A percentile compares a stretch with the other conserved stretches of the same genome.
These are phyloP conservation scores for Phalaenopsis hybrid DNA, from an alignment of 116 monocot species.

Conservation along the genomic window DNA sequence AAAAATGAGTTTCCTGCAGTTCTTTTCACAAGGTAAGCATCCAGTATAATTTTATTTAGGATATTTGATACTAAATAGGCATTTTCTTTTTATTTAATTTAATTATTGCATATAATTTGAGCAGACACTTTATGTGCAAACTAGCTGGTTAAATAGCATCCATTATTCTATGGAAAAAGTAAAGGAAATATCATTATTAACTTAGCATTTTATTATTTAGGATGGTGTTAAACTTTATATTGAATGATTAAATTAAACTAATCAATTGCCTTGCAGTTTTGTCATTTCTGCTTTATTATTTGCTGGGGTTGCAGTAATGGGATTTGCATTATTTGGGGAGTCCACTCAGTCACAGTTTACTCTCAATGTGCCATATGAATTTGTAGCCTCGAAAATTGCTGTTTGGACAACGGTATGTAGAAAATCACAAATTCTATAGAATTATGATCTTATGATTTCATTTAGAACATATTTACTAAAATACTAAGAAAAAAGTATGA, in stretches of 20 bases:
- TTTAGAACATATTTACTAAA: too few species aligned
- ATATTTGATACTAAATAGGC: background rate
- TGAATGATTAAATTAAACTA: background rate
- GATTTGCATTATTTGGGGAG: conserved; percentile 84
- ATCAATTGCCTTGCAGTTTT: conserved; percentile 41
- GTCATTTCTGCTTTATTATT: conserved; percentile 63
- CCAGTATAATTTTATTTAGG: background rate
- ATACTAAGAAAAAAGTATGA: conserved; percentile 1
- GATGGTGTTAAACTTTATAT: background rate
- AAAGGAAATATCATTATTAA: background rate
- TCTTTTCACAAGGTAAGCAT: conserved; percentile 60
- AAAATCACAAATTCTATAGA: background rate
- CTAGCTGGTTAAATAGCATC: background rate
- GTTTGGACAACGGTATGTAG: conserved; percentile 88
- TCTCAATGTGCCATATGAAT: conserved; percentile 76
- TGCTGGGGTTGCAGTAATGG: conserved; percentile 68
- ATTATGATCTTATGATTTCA: too few species aligned
- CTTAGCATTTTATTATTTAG: background rate
- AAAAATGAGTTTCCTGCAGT: conserved; percentile 55
- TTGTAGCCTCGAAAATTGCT: conserved; percentile 71
- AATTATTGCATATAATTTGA: background rate
- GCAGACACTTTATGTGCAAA: background rate
- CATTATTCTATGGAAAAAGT: background rate
- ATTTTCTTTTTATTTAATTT: background rate
- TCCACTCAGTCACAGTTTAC: conserved; percentile 88